Percentiles rank a stretch among this genome's conserved stretches.
These are phyloP conservation scores for Brassica juncea DNA, from an alignment of 345 rosid species.

Conservation along the genomic window DNA sequence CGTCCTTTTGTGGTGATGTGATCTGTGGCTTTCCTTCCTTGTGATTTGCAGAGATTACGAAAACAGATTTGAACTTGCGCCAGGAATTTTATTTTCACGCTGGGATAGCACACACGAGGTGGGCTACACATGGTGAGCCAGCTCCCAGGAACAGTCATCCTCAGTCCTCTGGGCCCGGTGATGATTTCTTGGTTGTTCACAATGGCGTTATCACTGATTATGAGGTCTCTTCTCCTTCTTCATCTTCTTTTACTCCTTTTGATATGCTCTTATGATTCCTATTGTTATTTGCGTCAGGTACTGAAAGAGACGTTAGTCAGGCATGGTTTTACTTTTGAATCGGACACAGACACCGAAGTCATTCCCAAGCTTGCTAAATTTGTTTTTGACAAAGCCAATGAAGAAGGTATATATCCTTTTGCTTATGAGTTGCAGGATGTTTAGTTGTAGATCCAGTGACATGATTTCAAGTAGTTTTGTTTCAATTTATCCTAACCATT, in stretches of 20 bases:
- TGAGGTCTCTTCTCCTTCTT: constrained; percentile 54
- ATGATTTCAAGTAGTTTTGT: constrained; percentile 4
- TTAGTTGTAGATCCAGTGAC: not conserved
- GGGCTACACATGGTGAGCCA: constrained; percentile 99
- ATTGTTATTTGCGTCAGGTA: constrained; percentile 47
- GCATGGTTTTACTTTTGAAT: constrained; percentile 88
- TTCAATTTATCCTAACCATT: not conserved
- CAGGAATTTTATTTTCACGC: constrained; percentile 72
- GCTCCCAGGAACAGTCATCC: constrained; percentile 94
- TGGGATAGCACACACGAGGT: constrained; percentile 95
- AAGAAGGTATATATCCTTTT: constrained; percentile 51
- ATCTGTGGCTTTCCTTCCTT: not conserved
- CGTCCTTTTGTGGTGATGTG: not conserved
- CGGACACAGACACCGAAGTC: constrained; percentile 96
- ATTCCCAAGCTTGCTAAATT: constrained; percentile 93
- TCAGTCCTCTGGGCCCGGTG: constrained; percentile 74
- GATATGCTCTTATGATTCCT: not conserved
- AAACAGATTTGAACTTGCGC: constrained; percentile 64
- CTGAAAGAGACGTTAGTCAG: constrained; percentile 69
- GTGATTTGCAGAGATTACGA: constrained; percentile 58
- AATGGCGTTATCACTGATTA: constrained; percentile 89
- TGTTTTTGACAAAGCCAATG: constrained; percentile 86
- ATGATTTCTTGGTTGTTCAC: constrained; percentile 93
- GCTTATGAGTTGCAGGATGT: not conserved
- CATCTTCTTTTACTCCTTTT: not conserved